phyloP scores from a whole-genome alignment of 148 eudicot species.

The Silene uniflora region DNA sequence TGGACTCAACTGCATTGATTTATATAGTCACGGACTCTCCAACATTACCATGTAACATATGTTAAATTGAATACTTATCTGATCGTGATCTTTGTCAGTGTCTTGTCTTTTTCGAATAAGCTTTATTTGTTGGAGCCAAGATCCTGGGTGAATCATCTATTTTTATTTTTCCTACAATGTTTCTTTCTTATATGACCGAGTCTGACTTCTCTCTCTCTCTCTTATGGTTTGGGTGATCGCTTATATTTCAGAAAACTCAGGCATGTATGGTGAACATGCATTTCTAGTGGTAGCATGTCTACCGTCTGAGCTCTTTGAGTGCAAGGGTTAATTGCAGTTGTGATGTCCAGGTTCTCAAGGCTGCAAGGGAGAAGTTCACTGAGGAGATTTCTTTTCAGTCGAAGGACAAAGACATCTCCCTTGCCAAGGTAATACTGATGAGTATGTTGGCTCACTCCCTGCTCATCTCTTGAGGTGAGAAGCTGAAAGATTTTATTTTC shows the following conservation, averaged over 20 bases:
- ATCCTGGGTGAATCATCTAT: background rate
- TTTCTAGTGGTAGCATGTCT: conserved; percentile 15
- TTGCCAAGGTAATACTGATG: conserved; percentile 68
- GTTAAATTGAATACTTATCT: conserved; percentile 1
- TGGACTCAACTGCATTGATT: background rate
- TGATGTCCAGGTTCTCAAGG: conserved; percentile 52
- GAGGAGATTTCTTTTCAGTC: conserved; percentile 79
- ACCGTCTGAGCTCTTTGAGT: conserved; percentile 13
- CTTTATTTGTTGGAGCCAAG: background rate
- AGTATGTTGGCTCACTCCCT: conserved; percentile 36
- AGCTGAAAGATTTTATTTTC: conserved; percentile 15
- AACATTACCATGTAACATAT: background rate
- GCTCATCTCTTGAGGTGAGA: conserved; percentile 36
- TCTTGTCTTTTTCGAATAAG: background rate
- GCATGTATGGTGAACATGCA: conserved; percentile 24
- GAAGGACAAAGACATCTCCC: conserved; percentile 86
- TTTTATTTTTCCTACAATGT: background rate
- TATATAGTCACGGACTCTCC: background rate
- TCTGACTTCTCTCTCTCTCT: conserved; percentile 13
- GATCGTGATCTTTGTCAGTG: background rate
- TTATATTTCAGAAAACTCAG: background rate
- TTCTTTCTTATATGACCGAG: background rate
- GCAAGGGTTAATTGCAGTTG: conserved; percentile 17
- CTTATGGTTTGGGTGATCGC: conserved; percentile 4
- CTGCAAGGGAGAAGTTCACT: conserved; percentile 81